Percentiles rank a stretch among this genome's conserved stretches.
These are phyloP conservation scores for Berberis vulgaris DNA, from an alignment of 164 flowering plant species.

Conservation along the genomic window DNA sequence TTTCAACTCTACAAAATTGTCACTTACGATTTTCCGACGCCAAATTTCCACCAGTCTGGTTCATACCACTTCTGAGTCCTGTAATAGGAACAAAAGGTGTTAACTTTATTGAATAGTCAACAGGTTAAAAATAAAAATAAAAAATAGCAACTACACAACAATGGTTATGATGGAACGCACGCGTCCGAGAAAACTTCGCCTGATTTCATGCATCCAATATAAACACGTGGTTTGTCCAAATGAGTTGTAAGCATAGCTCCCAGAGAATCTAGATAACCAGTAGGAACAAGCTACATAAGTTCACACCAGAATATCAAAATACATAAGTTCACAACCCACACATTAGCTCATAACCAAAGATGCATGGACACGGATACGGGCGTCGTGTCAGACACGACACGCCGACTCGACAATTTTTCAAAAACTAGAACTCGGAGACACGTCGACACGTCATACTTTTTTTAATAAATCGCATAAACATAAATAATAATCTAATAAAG, in stretches of 20 bases:
- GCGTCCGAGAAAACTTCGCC: slow-evolving; percentile 68
- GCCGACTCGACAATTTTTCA: no score
- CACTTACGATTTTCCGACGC: slow-evolving; percentile 88
- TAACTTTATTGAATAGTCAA: no score
- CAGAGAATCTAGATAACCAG: slow-evolving; percentile 54
- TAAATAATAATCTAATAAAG: no score
- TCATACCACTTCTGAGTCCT: slow-evolving; percentile 94
- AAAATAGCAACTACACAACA: background rate
- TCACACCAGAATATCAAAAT: background rate
- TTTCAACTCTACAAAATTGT: background rate
- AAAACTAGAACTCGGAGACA: no score
- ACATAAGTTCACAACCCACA: no score
- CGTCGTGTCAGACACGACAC: no score
- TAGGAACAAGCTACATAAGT: background rate
- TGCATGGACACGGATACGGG: no score
- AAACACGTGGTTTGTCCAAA: slow-evolving; percentile 75
- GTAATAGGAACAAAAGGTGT: slow-evolving; percentile 13
- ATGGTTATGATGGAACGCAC: slow-evolving; percentile 26
- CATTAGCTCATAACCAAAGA: no score
- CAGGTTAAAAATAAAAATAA: background rate
- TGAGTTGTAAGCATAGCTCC: slow-evolving; percentile 59
- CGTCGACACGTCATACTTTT: no score
- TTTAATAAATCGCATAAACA: no score
- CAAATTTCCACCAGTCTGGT: slow-evolving; percentile 99
- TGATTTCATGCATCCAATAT: slow-evolving; percentile 92